phyloP scores from a whole-genome alignment of 768 basidiomycete genomes.

The Kwoniella sp. region DNA sequence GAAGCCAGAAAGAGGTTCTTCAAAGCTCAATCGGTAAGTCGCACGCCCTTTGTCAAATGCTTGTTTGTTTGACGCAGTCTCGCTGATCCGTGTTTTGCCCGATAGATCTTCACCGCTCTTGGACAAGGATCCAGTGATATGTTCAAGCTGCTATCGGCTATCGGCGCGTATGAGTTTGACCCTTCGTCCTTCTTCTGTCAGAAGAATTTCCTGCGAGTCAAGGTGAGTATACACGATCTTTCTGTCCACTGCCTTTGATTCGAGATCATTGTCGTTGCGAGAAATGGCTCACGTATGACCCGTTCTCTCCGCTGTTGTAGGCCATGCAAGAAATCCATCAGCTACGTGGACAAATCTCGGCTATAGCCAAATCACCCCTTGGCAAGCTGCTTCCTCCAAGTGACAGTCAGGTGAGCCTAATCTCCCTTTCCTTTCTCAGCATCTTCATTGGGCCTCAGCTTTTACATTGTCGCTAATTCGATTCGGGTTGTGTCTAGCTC shows the following conservation, averaged over 20 bases:
- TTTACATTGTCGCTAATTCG: background rate
- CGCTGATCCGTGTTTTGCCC: too few species aligned
- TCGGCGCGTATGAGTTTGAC: slow-evolving; percentile 93
- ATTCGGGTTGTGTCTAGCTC: slow-evolving; percentile 64
- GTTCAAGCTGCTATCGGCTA: slow-evolving; percentile 85
- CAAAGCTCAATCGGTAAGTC: slow-evolving; percentile 71
- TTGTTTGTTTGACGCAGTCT: slow-evolving; percentile 34
- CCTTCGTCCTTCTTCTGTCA: slow-evolving; percentile 77
- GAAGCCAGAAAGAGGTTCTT: slow-evolving; percentile 76
- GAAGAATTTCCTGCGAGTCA: slow-evolving; percentile 84
- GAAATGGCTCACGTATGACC: too few species aligned
- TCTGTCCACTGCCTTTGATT: too few species aligned
- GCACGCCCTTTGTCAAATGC: background rate
- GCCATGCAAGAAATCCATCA: slow-evolving; percentile 99
- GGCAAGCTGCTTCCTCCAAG: slow-evolving; percentile 74
- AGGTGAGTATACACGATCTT: slow-evolving; percentile 61
- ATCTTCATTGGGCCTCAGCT: background rate
- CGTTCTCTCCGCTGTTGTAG: slow-evolving; percentile 57
- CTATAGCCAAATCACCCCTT: slow-evolving; percentile 82
- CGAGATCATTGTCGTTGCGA: too few species aligned
- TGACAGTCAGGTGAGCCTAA: slow-evolving; percentile 69
- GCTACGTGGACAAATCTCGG: slow-evolving; percentile 81
- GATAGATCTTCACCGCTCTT: slow-evolving; percentile 65
- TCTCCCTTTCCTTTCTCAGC: background rate
- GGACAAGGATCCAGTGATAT: slow-evolving; percentile 81